Evolutionary conservation across 2,329 filamentous ascomycete species (phyloP).

Genomic region (Mollisia scopiformis): DNA sequence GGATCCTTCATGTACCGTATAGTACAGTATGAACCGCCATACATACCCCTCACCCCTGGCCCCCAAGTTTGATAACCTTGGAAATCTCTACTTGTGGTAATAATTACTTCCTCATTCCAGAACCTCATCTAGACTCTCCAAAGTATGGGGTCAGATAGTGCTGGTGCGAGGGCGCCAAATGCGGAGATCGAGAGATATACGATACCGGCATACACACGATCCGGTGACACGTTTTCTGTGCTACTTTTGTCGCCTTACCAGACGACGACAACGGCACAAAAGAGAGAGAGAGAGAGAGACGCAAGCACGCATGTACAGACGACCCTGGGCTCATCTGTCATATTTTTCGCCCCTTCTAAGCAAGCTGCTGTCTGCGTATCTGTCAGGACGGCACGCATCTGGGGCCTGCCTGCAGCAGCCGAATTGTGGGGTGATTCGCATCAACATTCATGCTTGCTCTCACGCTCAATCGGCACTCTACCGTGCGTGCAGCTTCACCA

Average conservation of each 20-base stretch:
- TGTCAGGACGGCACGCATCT: neutral
- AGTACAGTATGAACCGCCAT: no score
- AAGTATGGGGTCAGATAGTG: neutral
- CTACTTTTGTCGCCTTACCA: neutral
- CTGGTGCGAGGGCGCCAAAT: neutral
- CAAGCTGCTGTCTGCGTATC: neutral
- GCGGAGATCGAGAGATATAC: neutral
- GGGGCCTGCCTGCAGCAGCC: no score
- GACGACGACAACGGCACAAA: neutral
- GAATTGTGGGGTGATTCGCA: constrained; percentile 1
- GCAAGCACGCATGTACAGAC: neutral
- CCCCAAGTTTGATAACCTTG: neutral
- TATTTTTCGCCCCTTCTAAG: neutral
- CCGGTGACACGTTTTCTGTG: neutral
- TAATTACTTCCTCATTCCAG: neutral
- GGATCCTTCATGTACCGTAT: neutral
- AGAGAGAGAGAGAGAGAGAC: no score
- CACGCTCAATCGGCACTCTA: neutral
- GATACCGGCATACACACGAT: constrained; percentile 1
- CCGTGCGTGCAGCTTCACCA: no score
- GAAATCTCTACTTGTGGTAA: neutral
- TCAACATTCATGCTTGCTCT: neutral
- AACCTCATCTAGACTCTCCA: neutral
- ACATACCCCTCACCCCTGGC: neutral
- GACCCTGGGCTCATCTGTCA: neutral